Evolutionary conservation across 345 rosid genomes (phyloP).

Genomic region (Rhodamnia rubescens): DNA sequence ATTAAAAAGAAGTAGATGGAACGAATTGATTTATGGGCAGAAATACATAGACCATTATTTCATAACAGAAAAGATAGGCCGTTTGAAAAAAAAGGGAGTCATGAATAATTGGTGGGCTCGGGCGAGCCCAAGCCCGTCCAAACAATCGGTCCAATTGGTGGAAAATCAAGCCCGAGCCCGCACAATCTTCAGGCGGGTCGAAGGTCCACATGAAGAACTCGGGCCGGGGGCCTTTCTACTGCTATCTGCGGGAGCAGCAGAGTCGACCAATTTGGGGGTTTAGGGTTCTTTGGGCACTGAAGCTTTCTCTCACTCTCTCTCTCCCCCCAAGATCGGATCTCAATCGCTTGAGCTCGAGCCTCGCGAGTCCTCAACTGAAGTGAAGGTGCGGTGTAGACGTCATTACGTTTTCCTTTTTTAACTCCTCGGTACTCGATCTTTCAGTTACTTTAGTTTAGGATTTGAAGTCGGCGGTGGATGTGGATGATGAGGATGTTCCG

Average conservation of each 20-base stretch:
- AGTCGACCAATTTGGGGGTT: neutral
- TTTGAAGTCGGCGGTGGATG: neutral
- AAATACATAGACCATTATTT: neutral
- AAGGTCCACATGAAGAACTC: neutral
- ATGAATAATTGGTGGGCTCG: neutral
- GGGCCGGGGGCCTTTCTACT: neutral
- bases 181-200: neutral
- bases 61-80: neutral
- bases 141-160: neutral
- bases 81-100: neutral
- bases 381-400: neutral
- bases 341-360: neutral
- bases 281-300: neutral
- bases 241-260: neutral
- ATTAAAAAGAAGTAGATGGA: neutral
- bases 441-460: neutral
- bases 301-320: neutral
- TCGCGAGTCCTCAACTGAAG: neutral
- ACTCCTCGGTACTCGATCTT: neutral
- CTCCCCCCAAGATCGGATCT: neutral
- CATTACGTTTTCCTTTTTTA: neutral
- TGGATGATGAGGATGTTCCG: neutral
- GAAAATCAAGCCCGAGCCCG: neutral
- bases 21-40: neutral
- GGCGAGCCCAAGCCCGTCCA: neutral